A percentile compares a stretch with the other conserved stretches of the same genome.
These are phyloP conservation scores for Fusarium sp. DNA, from an alignment of 2,329 filamentous ascomycete species.

Conservation along the genomic window DNA sequence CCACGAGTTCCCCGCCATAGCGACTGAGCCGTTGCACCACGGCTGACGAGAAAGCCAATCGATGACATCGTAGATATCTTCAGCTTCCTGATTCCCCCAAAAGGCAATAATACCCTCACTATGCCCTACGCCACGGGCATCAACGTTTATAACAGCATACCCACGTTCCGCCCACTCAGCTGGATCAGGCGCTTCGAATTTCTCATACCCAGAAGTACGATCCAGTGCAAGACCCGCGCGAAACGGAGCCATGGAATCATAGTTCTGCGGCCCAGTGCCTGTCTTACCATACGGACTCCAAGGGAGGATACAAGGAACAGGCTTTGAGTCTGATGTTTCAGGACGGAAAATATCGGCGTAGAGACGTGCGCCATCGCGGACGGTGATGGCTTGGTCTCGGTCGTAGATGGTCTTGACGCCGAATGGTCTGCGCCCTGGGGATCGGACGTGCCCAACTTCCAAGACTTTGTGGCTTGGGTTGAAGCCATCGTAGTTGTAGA, in stretches of 20 bases:
- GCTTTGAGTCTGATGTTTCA: not conserved
- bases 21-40: slow-evolving; percentile 16
- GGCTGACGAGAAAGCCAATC: slow-evolving; percentile 1
- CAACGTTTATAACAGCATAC: slow-evolving; percentile 10
- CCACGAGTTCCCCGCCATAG: slow-evolving; percentile 17
- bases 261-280: not conserved
- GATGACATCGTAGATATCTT: slow-evolving; percentile 17
- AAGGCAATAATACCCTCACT: slow-evolving; percentile 1
- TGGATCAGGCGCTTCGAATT: slow-evolving; percentile 21
- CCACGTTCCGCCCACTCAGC: slow-evolving; percentile 5
- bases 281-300: slow-evolving; percentile 21
- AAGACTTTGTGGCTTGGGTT: not conserved
- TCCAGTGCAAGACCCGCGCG: not conserved
- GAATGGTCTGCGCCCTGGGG: not conserved
- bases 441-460: not conserved
- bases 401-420: not conserved
- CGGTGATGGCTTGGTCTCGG: not conserved
- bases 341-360: slow-evolving; percentile 21
- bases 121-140: slow-evolving; percentile 1
- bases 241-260: slow-evolving; percentile 12
- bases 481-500: not conserved
- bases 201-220: slow-evolving; percentile 7
- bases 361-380: slow-evolving; percentile 11
- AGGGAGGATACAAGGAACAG: slow-evolving; percentile 4
- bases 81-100: slow-evolving; percentile 12